Evolutionary conservation across 305 asterid genomes (phyloP), one percentile per base, ranked within the genome.

Genomic region (Fraxinus greggii): DNA sequence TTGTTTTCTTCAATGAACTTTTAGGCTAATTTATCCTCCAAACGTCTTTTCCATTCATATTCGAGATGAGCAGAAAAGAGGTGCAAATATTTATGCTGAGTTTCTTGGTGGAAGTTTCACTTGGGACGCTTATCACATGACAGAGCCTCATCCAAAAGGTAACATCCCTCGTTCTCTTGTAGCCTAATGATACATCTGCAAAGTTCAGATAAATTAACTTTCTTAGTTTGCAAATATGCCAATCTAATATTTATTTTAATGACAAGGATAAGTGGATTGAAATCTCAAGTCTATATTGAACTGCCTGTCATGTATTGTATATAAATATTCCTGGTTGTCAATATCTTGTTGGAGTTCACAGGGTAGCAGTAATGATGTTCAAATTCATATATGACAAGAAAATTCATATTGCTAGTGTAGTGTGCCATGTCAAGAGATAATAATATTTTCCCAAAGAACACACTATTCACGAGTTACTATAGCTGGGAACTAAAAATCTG

Each of bases 71-170:
- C 93, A 94, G 97, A 84, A 80, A 84, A 93, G 98, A 88, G 95
- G 97, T 83, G 98, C 97, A 84, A 91, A 89, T 38, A 92, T 95
- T 76, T 90, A 93, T 83, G 97, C 98, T 33, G 98, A 95, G 86
- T 92, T 95, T 87, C 92, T 95, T 81, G 98, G 98, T 86, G 98
- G 98, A 88, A 95, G 98, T 90, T 95, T 93, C 89, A 90, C 95
- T 54, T 89, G 89, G 86, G 98, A 95, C 80, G 98, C 98, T 75
- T 93, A 95, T 89, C 98, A 93, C 89, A 89, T 93, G 97, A 92
- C 97, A 65, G 95, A 93, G 88, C 98, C 98, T 86, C 98, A 95
- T 84, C 98, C 98, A 61, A 84, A 91, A 87, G 98, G 98, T 93
- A 89, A 45, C 56, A 77, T 36, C 17, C 80, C 79, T 79, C 75